Percentiles rank a stretch among this genome's conserved stretches.
Evolutionary conservation across 257 asterid genomes (phyloP).

Genomic region (Gardenia jasminoides): DNA sequence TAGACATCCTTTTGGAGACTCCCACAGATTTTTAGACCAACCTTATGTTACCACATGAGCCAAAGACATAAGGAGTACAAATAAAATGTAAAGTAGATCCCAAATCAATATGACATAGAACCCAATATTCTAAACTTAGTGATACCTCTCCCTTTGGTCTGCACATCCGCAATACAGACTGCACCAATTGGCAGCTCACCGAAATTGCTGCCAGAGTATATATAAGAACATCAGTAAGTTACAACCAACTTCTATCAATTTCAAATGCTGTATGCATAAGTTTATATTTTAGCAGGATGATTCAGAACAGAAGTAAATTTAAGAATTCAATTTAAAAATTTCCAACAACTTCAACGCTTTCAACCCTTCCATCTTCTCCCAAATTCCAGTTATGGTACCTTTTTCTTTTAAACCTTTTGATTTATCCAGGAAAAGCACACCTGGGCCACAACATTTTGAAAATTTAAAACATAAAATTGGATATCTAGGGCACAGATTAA

Average conservation of each 20-base stretch:
- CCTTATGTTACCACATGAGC: slow-evolving; percentile 42
- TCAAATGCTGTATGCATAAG: not conserved
- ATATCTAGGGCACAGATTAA: not conserved
- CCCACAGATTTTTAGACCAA: slow-evolving; percentile 81
- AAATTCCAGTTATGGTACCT: not conserved
- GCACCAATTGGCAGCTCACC: slow-evolving; percentile 73
- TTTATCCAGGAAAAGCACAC: not conserved
- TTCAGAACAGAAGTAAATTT: not conserved
- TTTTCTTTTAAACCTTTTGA: too few species aligned
- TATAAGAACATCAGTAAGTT: not conserved
- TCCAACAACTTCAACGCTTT: not conserved
- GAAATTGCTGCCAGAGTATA: slow-evolving; percentile 57
- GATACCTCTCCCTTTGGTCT: slow-evolving; percentile 90
- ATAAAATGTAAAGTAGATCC: slow-evolving; percentile 5
- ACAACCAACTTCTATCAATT: not conserved
- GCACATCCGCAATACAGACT: slow-evolving; percentile 87
- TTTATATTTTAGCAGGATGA: not conserved
- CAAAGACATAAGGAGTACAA: slow-evolving; percentile 13
- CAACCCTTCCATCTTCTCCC: not conserved
- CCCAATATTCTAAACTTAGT: slow-evolving; percentile 9
- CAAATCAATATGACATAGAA: not conserved
- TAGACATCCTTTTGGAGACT: slow-evolving; percentile 96
- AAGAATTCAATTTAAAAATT: not conserved
- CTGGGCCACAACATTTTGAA: not conserved
- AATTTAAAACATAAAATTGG: not conserved